Evolutionary conservation across 2,329 filamentous ascomycete genomes (phyloP), one percentile per base, ranked within the genome.

Genomic region (Ploettnerulaceae sp.): DNA sequence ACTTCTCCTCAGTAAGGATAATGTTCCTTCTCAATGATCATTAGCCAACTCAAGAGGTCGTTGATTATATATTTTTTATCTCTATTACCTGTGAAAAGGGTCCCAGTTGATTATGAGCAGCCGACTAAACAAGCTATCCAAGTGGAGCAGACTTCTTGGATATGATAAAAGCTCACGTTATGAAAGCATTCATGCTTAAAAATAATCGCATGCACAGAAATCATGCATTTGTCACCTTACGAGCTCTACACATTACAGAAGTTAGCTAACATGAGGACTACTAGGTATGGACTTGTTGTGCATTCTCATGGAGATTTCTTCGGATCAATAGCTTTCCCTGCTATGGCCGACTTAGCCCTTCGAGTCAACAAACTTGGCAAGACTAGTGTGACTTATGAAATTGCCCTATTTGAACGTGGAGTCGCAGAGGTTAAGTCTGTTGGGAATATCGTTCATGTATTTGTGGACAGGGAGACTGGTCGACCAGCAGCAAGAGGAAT

Each of bases 301-400:
- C 86, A 89, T 61, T 85, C 86, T 1, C 83, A 89, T 64, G 90
- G 84, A 61, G 84, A 95, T 69, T 96, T 88, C 67, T 87, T 95
- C 61, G 79, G 82, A 0, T 84, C 86, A 0, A 81, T 93, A 32
- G 79, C 83, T 3, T 96, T 91, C 59, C 91, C 91, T 0, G 82
- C 84, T 26, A 74, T 89, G 3, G 77, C 94, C 0, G 88, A 96
- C 57, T 73, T 96, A 4, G 87, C 82, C 1, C 67, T 97, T 33
- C 77, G 89, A 9, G 89, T 95, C 26, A 86, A 84, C 56, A 90
- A 84, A 66, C 74, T 97, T 6, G 89, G 90, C 3, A 86, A 80
- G 57, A 89, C 86, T 20, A 95, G 89, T 60, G 89, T 95, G 7
- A 86, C 81, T 9, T 97, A 95, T 62, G 91, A 97, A 63, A 79